phyloP scores from a whole-genome alignment of 305 asterid genomes.

The Solanum hybrid region DNA sequence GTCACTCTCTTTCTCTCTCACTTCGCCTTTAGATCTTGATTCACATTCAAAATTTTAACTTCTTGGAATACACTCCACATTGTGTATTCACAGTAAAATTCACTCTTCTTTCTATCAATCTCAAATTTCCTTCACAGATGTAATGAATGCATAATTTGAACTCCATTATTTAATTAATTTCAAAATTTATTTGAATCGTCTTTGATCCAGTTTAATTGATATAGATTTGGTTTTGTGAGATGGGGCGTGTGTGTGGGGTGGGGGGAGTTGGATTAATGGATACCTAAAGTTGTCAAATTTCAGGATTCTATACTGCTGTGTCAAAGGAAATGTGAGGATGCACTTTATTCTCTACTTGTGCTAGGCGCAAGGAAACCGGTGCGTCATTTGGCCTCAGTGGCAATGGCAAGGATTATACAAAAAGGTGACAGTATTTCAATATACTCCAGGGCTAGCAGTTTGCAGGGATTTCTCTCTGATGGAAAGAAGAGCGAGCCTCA shows the following conservation, averaged over 20 bases:
- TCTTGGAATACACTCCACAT: not conserved
- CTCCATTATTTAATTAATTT: not conserved
- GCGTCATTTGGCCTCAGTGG: slow-evolving; percentile 88
- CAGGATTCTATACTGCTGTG: slow-evolving; percentile 77
- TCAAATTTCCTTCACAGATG: not conserved
- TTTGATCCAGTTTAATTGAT: not conserved
- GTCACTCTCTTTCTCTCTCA: slow-evolving; percentile 16
- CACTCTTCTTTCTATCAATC: not conserved
- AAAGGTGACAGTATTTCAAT: slow-evolving; percentile 86
- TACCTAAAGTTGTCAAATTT: slow-evolving; percentile 8
- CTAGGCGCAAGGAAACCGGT: slow-evolving; percentile 96
- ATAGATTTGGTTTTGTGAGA: not conserved
- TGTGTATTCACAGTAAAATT: not conserved
- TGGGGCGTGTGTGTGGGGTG: not conserved
- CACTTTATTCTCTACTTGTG: slow-evolving; percentile 74
- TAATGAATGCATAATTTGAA: not conserved
- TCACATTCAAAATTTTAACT: not conserved
- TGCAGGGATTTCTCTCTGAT: slow-evolving; percentile 94
- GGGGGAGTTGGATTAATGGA: not conserved
- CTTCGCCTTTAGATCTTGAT: not conserved
- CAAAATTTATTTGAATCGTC: not conserved
- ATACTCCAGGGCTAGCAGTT: slow-evolving; percentile 94
- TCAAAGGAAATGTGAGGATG: slow-evolving; percentile 94
- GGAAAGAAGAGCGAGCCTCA: slow-evolving; percentile 78
- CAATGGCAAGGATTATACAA: slow-evolving; percentile 72